These are phyloP conservation scores for Amphicarpaea edgeworthii DNA, from an alignment of 306 rosid species.

Conservation along the genomic window DNA sequence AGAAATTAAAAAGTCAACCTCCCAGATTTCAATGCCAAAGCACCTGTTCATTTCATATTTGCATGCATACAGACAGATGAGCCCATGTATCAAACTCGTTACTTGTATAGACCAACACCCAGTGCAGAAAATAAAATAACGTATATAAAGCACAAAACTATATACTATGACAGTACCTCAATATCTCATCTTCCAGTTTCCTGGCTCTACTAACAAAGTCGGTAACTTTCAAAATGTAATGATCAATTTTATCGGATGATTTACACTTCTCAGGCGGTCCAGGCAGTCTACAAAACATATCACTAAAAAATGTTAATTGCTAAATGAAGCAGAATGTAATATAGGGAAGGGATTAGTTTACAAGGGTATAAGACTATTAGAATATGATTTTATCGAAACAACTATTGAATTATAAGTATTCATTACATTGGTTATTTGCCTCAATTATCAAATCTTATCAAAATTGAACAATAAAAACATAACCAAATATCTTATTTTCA, in stretches of 20 bases:
- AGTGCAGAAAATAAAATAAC: conserved; percentile 1
- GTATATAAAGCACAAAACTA: conserved; percentile 26
- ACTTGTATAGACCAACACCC: conserved; percentile 18
- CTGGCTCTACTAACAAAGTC: conserved; percentile 65
- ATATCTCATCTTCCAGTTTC: conserved; percentile 76
- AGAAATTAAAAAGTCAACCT: conserved; percentile 21
- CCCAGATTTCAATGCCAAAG: conserved; percentile 31
- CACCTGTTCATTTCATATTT: conserved; percentile 4
- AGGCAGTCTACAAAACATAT: conserved; percentile 56
- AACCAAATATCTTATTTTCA: not conserved
- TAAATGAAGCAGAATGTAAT: conserved; percentile 1
- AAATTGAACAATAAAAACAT: not conserved
- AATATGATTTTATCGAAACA: not conserved
- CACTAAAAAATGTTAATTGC: conserved; percentile 43
- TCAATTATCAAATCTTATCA: not conserved
- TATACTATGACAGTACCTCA: conserved; percentile 63
- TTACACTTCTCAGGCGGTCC: conserved; percentile 56
- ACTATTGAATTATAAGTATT: not conserved
- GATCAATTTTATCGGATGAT: conserved; percentile 54
- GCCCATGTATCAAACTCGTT: conserved; percentile 10
- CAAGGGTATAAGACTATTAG: not conserved
- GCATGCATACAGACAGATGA: conserved; percentile 29
- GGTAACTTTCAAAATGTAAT: conserved; percentile 58
- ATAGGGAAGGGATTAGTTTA: not conserved
- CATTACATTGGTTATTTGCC: not conserved